Evolutionary conservation across 1,139 yeast species (phyloP).

Genomic region (Saccharomycopsis hybrid): DNA sequence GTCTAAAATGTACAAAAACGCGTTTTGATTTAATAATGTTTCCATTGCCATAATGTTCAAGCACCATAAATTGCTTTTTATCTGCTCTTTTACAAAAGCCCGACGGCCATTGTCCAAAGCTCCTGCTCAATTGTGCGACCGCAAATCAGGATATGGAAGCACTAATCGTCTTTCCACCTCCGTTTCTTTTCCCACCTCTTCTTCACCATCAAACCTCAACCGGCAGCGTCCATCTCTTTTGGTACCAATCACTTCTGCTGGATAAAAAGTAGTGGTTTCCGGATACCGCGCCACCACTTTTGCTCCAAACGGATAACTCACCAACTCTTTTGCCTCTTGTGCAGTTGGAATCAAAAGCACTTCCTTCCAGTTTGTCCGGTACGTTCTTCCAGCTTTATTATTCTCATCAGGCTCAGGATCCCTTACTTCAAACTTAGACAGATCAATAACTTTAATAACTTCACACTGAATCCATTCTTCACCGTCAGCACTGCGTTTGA

Average conservation of each 20-base stretch:
- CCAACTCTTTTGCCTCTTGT: constrained; percentile 37
- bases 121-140: constrained; percentile 22
- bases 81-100: background rate
- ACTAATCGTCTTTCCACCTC: constrained; percentile 85
- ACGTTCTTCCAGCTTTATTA: constrained; percentile 83
- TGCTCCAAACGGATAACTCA: constrained; percentile 65
- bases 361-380: constrained; percentile 77
- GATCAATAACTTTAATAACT: constrained; percentile 59
- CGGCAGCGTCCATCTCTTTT: constrained; percentile 71
- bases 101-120: background rate
- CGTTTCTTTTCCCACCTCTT: constrained; percentile 91
- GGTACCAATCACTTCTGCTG: constrained; percentile 83
- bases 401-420: constrained; percentile 98
- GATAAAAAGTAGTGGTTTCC: constrained; percentile 94
- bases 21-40: no score
- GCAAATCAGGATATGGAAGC: constrained; percentile 54
- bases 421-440: constrained; percentile 59
- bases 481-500: constrained; percentile 58
- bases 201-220: constrained; percentile 92
- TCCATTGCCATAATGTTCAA: no score
- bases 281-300: constrained; percentile 93
- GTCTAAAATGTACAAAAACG: no score
- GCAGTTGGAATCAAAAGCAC: constrained; percentile 64
- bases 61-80: background rate
- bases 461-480: constrained; percentile 97